phyloP scores from a whole-genome alignment of 192 early-diverging fungal genomes.

The Glomus cerebriforme region DNA sequence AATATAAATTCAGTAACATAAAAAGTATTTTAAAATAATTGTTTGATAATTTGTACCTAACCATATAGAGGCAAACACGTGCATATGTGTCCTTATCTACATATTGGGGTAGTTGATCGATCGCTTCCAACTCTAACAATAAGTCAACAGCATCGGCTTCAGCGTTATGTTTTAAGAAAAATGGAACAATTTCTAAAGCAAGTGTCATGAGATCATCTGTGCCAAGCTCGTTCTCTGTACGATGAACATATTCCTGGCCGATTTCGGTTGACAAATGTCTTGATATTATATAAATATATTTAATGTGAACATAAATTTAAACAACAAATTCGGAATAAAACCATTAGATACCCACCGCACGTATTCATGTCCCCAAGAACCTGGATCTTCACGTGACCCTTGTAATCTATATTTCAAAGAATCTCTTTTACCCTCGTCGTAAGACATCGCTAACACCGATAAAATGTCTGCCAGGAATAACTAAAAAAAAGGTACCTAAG shows the following conservation, averaged over 20 bases:
- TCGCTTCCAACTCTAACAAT: slow-evolving; percentile 83
- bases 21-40: not conserved
- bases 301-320: not conserved
- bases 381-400: slow-evolving; percentile 76
- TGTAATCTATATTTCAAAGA: slow-evolving; percentile 84
- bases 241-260: slow-evolving; percentile 76
- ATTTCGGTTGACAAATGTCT: slow-evolving; percentile 91
- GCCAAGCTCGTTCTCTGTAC: slow-evolving; percentile 54
- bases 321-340: not conserved
- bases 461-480: slow-evolving; percentile 90
- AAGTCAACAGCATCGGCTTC: slow-evolving; percentile 99
- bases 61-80: slow-evolving; percentile 95
- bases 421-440: slow-evolving; percentile 84
- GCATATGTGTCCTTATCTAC: slow-evolving; percentile 92
- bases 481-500: slow-evolving; percentile 42
- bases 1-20: not conserved
- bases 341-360: slow-evolving; percentile 61
- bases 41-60: slow-evolving; percentile 55
- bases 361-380: slow-evolving; percentile 99
- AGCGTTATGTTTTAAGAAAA: slow-evolving; percentile 95
- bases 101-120: slow-evolving; percentile 77
- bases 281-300: not conserved
- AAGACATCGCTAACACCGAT: slow-evolving; percentile 96
- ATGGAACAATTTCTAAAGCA: slow-evolving; percentile 88
- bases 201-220: slow-evolving; percentile 71